Evolutionary conservation across 2,329 filamentous ascomycete species (phyloP).

Genomic region (Zymoseptoria ardabiliae): DNA sequence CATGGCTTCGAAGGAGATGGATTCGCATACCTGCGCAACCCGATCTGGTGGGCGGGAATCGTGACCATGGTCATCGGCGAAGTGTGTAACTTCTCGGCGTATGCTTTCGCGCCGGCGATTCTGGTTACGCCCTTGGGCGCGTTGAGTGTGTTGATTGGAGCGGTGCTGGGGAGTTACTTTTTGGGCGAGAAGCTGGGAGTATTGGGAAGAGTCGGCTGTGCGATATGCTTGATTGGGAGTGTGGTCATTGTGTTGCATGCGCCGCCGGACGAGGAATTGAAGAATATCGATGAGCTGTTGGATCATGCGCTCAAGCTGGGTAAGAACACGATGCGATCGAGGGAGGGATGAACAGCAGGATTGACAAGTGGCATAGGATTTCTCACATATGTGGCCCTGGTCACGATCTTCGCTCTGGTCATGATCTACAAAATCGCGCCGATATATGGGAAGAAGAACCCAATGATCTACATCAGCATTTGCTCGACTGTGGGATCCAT

Average conservation of each 20-base stretch:
- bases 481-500: slow-evolving; percentile 96
- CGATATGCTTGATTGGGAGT: slow-evolving; percentile 89
- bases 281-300: slow-evolving; percentile 86
- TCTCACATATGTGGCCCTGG: slow-evolving; percentile 72
- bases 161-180: slow-evolving; percentile 91
- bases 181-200: slow-evolving; percentile 83
- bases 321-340: slow-evolving; percentile 35
- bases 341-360: background rate
- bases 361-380: slow-evolving; percentile 57
- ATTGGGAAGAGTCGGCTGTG: slow-evolving; percentile 87
- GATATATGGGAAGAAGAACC: slow-evolving; percentile 86
- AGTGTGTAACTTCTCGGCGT: slow-evolving; percentile 94
- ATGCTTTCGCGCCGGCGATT: slow-evolving; percentile 97
- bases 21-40: slow-evolving; percentile 86
- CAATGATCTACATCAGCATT: slow-evolving; percentile 92
- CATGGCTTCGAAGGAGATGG: slow-evolving; percentile 97
- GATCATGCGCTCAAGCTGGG: slow-evolving; percentile 85
- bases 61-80: slow-evolving; percentile 85
- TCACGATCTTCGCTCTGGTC: slow-evolving; percentile 74
- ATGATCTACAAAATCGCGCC: slow-evolving; percentile 98
- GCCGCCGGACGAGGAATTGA: slow-evolving; percentile 83
- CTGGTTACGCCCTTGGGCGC: slow-evolving; percentile 92
- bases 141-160: slow-evolving; percentile 85
- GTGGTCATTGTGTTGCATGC: slow-evolving; percentile 97
- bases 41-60: slow-evolving; percentile 97